These are phyloP conservation scores for Exophiala dermatitidis DNA, from an alignment of 2,329 filamentous ascomycete genomes.

Conservation along the genomic window DNA sequence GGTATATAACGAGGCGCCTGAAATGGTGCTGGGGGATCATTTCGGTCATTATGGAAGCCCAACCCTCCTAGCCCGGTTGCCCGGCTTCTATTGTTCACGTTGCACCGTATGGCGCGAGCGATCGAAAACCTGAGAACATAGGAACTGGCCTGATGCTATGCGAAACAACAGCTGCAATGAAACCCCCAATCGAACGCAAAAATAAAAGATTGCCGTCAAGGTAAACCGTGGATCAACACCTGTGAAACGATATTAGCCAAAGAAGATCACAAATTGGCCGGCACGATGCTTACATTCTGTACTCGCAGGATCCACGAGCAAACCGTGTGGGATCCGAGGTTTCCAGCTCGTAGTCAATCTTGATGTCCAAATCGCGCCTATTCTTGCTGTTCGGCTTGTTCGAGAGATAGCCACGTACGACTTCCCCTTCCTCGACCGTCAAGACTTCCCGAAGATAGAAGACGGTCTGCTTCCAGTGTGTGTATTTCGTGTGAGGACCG, in stretches of 20 bases:
- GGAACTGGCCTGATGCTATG: constrained; percentile 18
- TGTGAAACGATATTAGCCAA: constrained; percentile 4
- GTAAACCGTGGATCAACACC: constrained; percentile 12
- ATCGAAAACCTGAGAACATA: neutral
- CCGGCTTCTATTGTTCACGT: neutral
- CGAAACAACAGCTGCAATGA: constrained; percentile 19
- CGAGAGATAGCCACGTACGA: constrained; percentile 62
- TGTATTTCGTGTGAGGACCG: constrained; percentile 96
- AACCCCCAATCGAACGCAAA: too few species aligned
- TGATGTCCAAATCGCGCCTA: constrained; percentile 88
- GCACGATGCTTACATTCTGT: constrained; percentile 53
- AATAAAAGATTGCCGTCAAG: neutral
- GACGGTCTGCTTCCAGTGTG: constrained; percentile 99
- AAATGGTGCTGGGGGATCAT: constrained; percentile 27
- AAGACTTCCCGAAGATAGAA: constrained; percentile 94
- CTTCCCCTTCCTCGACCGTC: constrained; percentile 82
- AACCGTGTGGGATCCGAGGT: constrained; percentile 65
- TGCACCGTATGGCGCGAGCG: neutral
- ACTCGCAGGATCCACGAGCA: constrained; percentile 64
- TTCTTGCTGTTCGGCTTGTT: constrained; percentile 93
- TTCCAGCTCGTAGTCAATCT: constrained; percentile 72
- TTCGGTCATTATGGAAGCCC: constrained; percentile 24
- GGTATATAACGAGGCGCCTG: constrained; percentile 43
- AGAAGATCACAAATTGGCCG: neutral
- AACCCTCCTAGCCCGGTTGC: neutral